These are phyloP conservation scores for Nigrospora osmanthi DNA, from an alignment of 2,329 filamentous ascomycete species.

Conservation along the genomic window DNA sequence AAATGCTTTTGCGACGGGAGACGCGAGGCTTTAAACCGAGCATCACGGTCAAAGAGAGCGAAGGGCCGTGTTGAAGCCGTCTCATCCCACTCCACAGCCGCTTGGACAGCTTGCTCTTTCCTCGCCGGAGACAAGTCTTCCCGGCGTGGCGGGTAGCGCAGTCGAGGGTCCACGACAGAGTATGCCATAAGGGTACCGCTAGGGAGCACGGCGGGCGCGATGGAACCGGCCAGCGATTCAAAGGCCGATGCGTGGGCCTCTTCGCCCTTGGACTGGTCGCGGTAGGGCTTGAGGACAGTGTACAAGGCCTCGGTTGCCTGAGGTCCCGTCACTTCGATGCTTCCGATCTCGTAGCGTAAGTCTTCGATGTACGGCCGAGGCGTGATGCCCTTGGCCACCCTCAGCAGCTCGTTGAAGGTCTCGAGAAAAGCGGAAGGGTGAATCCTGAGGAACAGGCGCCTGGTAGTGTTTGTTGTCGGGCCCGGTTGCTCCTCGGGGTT, in stretches of 20 bases:
- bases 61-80: slow-evolving; percentile 41
- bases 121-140: slow-evolving; percentile 19
- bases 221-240: slow-evolving; percentile 45
- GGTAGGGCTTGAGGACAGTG: slow-evolving; percentile 53
- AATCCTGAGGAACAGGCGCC: slow-evolving; percentile 60
- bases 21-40: slow-evolving; percentile 56
- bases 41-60: slow-evolving; percentile 60
- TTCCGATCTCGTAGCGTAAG: slow-evolving; percentile 58
- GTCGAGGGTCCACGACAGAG: slow-evolving; percentile 67
- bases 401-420: slow-evolving; percentile 55
- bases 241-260: slow-evolving; percentile 41
- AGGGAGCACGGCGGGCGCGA: slow-evolving; percentile 64
- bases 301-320: slow-evolving; percentile 72
- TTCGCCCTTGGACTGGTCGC: slow-evolving; percentile 20
- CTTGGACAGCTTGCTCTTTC: slow-evolving; percentile 6
- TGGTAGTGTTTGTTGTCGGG: slow-evolving; percentile 13
- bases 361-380: slow-evolving; percentile 60
- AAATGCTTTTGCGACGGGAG: slow-evolving; percentile 72
- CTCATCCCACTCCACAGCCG: slow-evolving; percentile 51
- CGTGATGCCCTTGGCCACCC: slow-evolving; percentile 49
- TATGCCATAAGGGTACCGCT: slow-evolving; percentile 65
- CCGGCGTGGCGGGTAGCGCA: slow-evolving; percentile 65
- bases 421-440: slow-evolving; percentile 77
- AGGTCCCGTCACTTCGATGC: slow-evolving; percentile 53
- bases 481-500: slow-evolving; percentile 11